Evolutionary conservation across 768 basidiomycete genomes (phyloP).

Genomic region (Suillus paluster): DNA sequence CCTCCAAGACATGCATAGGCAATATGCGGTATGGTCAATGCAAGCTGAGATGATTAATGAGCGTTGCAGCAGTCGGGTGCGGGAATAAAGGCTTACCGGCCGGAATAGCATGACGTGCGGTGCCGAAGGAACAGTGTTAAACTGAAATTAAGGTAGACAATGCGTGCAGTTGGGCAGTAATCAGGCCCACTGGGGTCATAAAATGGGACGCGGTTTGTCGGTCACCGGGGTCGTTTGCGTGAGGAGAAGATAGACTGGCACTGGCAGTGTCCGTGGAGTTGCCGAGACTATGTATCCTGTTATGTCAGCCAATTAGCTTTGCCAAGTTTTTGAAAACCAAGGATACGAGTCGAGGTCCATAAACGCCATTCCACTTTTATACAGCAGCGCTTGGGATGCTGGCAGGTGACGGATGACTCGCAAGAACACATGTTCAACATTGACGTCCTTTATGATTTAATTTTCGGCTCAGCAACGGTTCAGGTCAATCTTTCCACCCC

Average conservation of each 20-base stretch:
- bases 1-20: slow-evolving; percentile 80
- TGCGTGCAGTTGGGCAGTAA: neutral
- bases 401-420: neutral
- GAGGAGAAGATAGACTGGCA: slow-evolving; percentile 5
- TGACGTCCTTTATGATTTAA: neutral
- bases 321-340: neutral
- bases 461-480: slow-evolving; percentile 1
- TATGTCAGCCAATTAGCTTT: slow-evolving; percentile 3
- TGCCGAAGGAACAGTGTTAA: neutral
- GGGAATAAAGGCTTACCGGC: slow-evolving; percentile 43
- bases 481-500: neutral
- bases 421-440: slow-evolving; percentile 1
- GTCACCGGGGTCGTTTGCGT: neutral
- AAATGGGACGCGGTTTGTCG: neutral
- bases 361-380: neutral
- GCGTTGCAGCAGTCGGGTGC: neutral
- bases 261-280: neutral
- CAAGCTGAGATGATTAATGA: slow-evolving; percentile 27
- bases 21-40: slow-evolving; percentile 72
- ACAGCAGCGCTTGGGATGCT: neutral
- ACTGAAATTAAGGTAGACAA: slow-evolving; percentile 9
- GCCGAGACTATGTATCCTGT: neutral
- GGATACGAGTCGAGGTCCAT: neutral
- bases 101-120: slow-evolving; percentile 50
- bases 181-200: slow-evolving; percentile 10